Base-by-base conservation (phyloP, 306 rosid genomes). In the Malus sieversii region DNA sequence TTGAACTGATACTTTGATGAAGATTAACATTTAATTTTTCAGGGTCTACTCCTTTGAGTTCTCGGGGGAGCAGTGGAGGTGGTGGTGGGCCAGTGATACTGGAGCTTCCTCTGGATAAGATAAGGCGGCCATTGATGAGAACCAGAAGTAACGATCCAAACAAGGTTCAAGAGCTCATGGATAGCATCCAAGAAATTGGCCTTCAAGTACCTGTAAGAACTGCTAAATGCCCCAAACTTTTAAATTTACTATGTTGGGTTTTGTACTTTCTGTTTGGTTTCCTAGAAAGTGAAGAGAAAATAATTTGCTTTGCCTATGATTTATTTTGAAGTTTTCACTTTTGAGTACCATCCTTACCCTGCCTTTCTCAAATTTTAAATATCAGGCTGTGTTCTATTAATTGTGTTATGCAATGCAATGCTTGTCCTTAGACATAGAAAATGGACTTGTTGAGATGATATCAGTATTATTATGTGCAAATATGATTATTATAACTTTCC, bases 61-160 rank as follows among this genome's bases (percentile, higher is more conserved):
- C 82, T n/a, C 79, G 84, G 74, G 78, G 79, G 65, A 83, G 80
- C 38, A 88, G 89, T 78, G 85, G 87, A 22, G 67, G 79, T 53
- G 87, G 85, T 48, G 87, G 83, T 10, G 98, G 98, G 19, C 98
- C 98, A 25, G 90, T 87, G 83, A 85, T 92, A 40, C 4, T 92
- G 85, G 98, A 95, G 88, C 93, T 95, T 87, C 98, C 98, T 38
- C 35, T 95, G 3, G 97, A 90, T 62, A 90, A 92, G 96, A 95
- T 95, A 35, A 86, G 87, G 83, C 87, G 98, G 81, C 98, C 98
- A 19, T 46, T 95, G 73, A 86, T 92, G 98, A 85, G 92, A 78
- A 95, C 97, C 7, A 90, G 98, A 85, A 45, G 89, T 74, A 95
- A 95, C 66, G 96, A 95, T 75, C 91, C 79, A 3, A 64, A 16